Evolutionary conservation across 2,329 filamentous ascomycete genomes (phyloP).

Genomic region (Hypoxylon sp.): DNA sequence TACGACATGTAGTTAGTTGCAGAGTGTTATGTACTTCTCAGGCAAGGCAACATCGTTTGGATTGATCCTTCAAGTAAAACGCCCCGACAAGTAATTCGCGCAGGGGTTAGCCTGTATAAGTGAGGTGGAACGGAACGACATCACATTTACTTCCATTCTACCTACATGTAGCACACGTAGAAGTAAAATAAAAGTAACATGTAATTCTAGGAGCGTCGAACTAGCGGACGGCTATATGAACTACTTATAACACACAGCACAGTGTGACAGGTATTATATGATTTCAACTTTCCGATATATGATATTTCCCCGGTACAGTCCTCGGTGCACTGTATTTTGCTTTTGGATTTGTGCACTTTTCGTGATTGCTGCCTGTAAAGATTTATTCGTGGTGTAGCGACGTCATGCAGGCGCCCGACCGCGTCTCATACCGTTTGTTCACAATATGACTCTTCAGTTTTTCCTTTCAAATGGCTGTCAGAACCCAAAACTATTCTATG

Average conservation of each 20-base stretch:
- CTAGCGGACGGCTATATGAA: background rate
- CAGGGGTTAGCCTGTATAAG: background rate
- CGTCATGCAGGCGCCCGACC: conserved; percentile 1
- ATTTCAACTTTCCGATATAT: background rate
- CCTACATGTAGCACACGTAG: background rate
- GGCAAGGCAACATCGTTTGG: background rate
- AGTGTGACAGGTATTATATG: background rate
- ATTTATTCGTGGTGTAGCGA: background rate
- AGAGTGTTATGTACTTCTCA: background rate
- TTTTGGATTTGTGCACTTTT: conserved; percentile 1
- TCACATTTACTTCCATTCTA: background rate
- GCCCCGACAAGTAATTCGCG: background rate
- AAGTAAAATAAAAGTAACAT: background rate
- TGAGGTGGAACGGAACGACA: background rate
- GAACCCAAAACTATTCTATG: background rate
- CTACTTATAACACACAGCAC: background rate
- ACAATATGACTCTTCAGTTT: background rate
- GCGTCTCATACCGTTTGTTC: background rate
- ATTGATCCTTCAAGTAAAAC: background rate
- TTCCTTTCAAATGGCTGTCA: background rate
- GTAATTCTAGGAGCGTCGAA: background rate
- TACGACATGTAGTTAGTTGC: background rate
- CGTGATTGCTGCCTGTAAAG: conserved; percentile 1
- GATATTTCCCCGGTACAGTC: background rate
- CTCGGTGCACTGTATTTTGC: background rate